Evolutionary conservation across 2,329 filamentous ascomycete species (phyloP).

Genomic region (Aspergillus oerlinghausenensis): DNA sequence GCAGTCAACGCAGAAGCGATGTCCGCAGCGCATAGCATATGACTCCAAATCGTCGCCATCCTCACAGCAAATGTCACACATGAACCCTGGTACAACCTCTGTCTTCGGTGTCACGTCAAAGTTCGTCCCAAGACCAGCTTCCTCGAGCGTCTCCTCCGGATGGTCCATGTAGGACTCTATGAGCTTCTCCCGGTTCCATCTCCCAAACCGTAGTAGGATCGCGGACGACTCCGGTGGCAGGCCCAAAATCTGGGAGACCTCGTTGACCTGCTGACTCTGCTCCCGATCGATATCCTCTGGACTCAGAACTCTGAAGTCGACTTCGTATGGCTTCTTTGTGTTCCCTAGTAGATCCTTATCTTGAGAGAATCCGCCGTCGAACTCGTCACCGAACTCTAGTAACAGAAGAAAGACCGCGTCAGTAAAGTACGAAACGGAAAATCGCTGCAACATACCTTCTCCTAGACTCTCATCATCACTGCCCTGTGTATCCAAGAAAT

Average conservation of each 20-base stretch:
- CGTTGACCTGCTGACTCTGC: constrained; percentile 79
- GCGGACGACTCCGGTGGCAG: constrained; percentile 85
- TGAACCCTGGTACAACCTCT: constrained; percentile 68
- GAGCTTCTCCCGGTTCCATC: constrained; percentile 94
- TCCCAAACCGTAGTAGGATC: constrained; percentile 80
- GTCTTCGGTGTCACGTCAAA: constrained; percentile 62
- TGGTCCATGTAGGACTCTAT: constrained; percentile 97
- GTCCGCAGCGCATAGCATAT: constrained; percentile 92
- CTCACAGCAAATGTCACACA: constrained; percentile 94
- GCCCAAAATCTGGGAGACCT: constrained; percentile 87
- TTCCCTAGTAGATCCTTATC: constrained; percentile 69
- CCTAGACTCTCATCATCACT: constrained; percentile 63
- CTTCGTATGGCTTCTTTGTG: constrained; percentile 71
- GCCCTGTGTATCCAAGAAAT: constrained; percentile 61
- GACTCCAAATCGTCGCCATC: constrained; percentile 72
- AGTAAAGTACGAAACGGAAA: neutral
- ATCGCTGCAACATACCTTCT: constrained; percentile 30
- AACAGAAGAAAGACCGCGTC: constrained; percentile 1
- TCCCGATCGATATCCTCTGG: constrained; percentile 78
- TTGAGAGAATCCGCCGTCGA: constrained; percentile 59
- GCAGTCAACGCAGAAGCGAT: constrained; percentile 89
- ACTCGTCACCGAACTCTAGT: constrained; percentile 54
- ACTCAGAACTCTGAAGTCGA: constrained; percentile 76
- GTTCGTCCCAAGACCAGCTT: constrained; percentile 71
- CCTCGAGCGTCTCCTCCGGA: constrained; percentile 72